Conservation (phyloP, 495 filamentous ascomycete genomes). For the Hypoxylon fuscum region DNA sequence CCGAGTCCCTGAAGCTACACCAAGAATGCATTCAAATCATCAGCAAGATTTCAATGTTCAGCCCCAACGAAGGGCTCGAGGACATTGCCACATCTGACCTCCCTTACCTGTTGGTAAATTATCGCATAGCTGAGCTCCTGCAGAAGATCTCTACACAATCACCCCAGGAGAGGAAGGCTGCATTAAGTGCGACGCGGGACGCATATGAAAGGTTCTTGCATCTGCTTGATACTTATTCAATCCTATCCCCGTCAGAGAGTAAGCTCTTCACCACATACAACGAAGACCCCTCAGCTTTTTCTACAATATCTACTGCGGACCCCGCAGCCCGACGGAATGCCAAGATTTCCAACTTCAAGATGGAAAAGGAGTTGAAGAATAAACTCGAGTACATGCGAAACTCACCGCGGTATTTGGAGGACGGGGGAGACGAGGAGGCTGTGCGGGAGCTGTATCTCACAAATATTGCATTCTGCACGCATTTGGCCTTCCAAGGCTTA, state of each 20-base stretch:
- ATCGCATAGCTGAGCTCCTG: constrained; percentile 46
- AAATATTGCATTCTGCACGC: constrained; percentile 73
- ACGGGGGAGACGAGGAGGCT: constrained; percentile 74
- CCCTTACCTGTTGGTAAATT: constrained; percentile 65
- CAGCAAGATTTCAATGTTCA: constrained; percentile 79
- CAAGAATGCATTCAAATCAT: constrained; percentile 76
- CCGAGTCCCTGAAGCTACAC: constrained; percentile 71
- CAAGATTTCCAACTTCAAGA: constrained; percentile 86
- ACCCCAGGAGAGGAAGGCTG: constrained; percentile 66
- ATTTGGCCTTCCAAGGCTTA: constrained; percentile 84
- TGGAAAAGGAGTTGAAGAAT: constrained; percentile 85
- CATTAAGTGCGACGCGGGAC: constrained; percentile 68
- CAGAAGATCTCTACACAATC: constrained; percentile 60
- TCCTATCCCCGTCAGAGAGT: constrained; percentile 72
- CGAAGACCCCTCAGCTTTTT: constrained; percentile 72
- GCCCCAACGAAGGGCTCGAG: constrained; percentile 87
- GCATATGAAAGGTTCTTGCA: constrained; percentile 81
- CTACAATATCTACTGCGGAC: constrained; percentile 73
- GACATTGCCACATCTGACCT: constrained; percentile 87
- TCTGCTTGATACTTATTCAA: constrained; percentile 77
- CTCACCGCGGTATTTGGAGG: constrained; percentile 53
- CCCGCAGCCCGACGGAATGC: constrained; percentile 75
- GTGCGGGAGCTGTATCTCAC: constrained; percentile 81
- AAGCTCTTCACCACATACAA: constrained; percentile 77
- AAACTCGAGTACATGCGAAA: constrained; percentile 70